Percentiles rank a stretch among this genome's conserved stretches.
phyloP scores from a whole-genome alignment of 306 rosid genomes.

The Herpetospermum pedunculosum region DNA sequence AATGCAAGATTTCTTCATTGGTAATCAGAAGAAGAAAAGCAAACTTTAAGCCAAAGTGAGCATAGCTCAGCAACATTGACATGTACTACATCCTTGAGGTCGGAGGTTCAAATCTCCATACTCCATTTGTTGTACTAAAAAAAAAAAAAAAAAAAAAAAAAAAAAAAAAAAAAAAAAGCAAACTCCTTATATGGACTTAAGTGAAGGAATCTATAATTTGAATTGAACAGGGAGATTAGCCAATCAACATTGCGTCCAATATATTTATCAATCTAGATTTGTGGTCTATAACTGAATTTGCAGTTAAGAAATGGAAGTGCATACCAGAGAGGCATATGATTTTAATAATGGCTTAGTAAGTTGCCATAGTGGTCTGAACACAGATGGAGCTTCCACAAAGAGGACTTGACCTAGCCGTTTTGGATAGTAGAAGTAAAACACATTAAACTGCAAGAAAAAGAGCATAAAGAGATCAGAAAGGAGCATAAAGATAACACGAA shows the following conservation, averaged over 20 bases:
- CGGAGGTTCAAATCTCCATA: too few species aligned
- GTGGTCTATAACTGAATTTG: background rate
- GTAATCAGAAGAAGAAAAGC: background rate
- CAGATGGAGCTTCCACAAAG: slow-evolving; percentile 80
- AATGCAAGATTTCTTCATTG: background rate
- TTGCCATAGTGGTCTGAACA: slow-evolving; percentile 85
- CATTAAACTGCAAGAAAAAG: slow-evolving; percentile 65
- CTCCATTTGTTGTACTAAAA: too few species aligned
- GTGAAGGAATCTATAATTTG: background rate
- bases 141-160: too few species aligned
- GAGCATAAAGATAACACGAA: background rate
- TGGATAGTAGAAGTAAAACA: slow-evolving; percentile 77
- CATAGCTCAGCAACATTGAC: too few species aligned
- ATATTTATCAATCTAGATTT: background rate
- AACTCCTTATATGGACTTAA: background rate
- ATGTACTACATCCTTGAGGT: too few species aligned
- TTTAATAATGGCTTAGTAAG: slow-evolving; percentile 66
- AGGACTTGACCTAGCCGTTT: slow-evolving; percentile 68
- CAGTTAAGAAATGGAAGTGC: slow-evolving; percentile 1
- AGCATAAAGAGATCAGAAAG: slow-evolving; percentile 6
- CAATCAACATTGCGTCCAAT: background rate
- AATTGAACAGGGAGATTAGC: background rate
- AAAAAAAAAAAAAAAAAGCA: too few species aligned
- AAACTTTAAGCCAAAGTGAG: too few species aligned
- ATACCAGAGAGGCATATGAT: slow-evolving; percentile 79